These are phyloP conservation scores for Microcyclosporella mali DNA, from an alignment of 2,329 filamentous ascomycete genomes.

Conservation along the genomic window DNA sequence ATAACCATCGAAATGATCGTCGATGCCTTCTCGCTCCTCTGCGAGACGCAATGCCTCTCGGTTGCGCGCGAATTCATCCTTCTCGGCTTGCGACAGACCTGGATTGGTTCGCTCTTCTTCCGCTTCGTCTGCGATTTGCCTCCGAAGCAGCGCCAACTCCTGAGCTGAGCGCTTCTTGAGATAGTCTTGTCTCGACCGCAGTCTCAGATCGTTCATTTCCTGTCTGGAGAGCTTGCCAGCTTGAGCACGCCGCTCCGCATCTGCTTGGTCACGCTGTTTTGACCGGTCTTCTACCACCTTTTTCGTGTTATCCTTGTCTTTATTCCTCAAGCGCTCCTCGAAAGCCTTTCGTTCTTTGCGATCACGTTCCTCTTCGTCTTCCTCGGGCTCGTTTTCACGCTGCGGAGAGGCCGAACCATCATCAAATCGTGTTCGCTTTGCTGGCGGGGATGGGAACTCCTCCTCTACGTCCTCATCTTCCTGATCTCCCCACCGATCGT, in stretches of 20 bases:
- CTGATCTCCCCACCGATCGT: conserved; percentile 78
- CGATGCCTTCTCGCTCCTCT: conserved; percentile 75
- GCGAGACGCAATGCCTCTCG: conserved; percentile 55
- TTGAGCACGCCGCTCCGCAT: conserved; percentile 54
- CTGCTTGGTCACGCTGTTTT: conserved; percentile 36
- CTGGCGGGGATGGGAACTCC: conserved; percentile 59
- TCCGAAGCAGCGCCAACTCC: conserved; percentile 74
- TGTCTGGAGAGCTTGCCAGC: conserved; percentile 60
- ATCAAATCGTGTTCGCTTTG: conserved; percentile 65
- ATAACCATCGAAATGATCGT: conserved; percentile 89
- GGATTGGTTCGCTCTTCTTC: conserved; percentile 69
- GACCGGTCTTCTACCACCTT: conserved; percentile 58
- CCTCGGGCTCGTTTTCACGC: conserved; percentile 19
- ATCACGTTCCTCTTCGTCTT: conserved; percentile 50
- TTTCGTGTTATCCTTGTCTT: conserved; percentile 64
- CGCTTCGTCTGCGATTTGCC: conserved; percentile 84
- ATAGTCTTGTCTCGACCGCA: conserved; percentile 85
- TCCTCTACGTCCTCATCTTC: conserved; percentile 50
- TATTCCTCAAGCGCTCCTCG: conserved; percentile 65
- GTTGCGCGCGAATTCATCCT: conserved; percentile 83
- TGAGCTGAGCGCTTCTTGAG: conserved; percentile 87
- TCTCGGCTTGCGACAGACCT: conserved; percentile 69
- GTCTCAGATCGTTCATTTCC: conserved; percentile 72
- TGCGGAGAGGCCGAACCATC: conserved; percentile 40
- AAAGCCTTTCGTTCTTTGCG: conserved; percentile 73